Base-by-base conservation (phyloP, 148 eudicot genomes). In the Rhododendron ferrugineum region DNA sequence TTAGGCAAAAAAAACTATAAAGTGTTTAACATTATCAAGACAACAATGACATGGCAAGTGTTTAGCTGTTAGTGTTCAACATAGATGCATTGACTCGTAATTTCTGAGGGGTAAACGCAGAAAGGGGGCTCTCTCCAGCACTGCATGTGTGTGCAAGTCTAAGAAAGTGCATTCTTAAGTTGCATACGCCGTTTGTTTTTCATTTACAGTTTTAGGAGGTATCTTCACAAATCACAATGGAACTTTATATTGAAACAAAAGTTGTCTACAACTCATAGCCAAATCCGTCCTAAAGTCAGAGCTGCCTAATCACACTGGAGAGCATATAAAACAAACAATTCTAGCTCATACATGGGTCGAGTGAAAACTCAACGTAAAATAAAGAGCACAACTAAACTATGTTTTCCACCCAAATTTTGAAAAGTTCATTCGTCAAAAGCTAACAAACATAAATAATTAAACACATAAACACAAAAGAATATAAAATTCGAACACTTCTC, bases 1-100 rank as follows among this genome's bases (percentile, higher is more conserved):
- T 79, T 79, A 26, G 14, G 54, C 34, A 18, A 30, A 79, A 78
- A 54, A 32, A 50, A 6, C 28, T 30, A 34, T 7, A 7, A 18
- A 50, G 54, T 79, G 82, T 52, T 49, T 52, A 60, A 52, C n/a
- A 79, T 77, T 11, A 79, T 79, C 58, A 46, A 47, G 81, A 79
- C 5, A 79, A 79, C 28, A 2, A 47, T n/a, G 58, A 49, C 81
- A 26, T 22, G 49, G 81, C 54, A 23, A 13, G 32, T 16, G 5
- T 52, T 52, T 52, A 14, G 20, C 82, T 49, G n/a, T 14, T 16
- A 49, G 15, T 50, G 9, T 50, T 26, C 14, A 80, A 49, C 14
- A 80, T 16, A 52, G 58, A 80, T 16, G 66, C 82, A 50, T 28
- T 80, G 44, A 80, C 32, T 52, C 3, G 20, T 80, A 13, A 46